Evolutionary conservation across 768 basidiomycete species (phyloP), one percentile per base, ranked within the genome.

Genomic region (Lactarius hatsudake): DNA sequence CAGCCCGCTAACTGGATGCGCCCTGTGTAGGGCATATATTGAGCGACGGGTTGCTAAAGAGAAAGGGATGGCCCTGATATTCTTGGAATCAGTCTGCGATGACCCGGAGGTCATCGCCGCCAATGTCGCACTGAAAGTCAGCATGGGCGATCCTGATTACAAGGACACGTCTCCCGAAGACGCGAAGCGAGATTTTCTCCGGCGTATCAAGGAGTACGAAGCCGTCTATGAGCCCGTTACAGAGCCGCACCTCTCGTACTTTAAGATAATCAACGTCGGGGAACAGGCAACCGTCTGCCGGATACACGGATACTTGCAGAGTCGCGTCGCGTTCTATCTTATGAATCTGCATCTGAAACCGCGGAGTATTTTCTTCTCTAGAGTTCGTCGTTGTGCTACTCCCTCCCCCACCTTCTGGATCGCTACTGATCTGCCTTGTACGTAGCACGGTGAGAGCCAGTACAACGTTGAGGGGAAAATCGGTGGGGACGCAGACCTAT

Each of bases 301-400:
- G 70, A 98, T 99, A 62, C 87, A 96, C 74, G 96, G 96, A 17
- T 99, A 99, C 74, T 79, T 99, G 67, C 94, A 96, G 74, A 94
- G 93, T 82, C 90, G 97, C 42, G 94, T 99, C 71, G 96, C 94
- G 23, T 99, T 96, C 79, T 99, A 96, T 78, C 82, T 99, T 63
- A 98, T 98, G 96, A 98, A 98, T 76, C 77, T 98, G 72, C 97
- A 99, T 77, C 81, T 99, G 72, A 97, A 97, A 73, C 96, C 97
- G 7, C 84, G 97, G 65, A 94, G 89, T 75, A 98, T 99, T 68
- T 99, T 94, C 78, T 85, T 99, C 67, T 98, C 97, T 5, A 80
- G 97, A 72, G 96, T 98, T 74, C 73, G 89, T 59, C 6, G 12
- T 43, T 15, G 36, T 30, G n/a, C 20, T 56, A 18, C 38, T 6